Evolutionary conservation across 495 filamentous ascomycete genomes (phyloP), one percentile per base, ranked within the genome.

Genomic region (Amniculicola lignicola): DNA sequence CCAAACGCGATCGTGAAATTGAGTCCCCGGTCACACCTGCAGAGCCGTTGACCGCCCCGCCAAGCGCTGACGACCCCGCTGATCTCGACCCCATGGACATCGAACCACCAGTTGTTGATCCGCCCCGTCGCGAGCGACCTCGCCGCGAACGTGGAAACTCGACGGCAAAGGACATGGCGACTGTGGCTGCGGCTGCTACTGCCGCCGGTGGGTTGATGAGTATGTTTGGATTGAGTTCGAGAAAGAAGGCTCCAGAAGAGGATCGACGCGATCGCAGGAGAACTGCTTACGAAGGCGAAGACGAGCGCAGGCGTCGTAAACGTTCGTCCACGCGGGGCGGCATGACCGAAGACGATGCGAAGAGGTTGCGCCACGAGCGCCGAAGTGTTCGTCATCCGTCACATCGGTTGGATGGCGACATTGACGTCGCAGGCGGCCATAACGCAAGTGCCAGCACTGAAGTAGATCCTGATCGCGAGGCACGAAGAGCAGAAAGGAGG

Each of bases 21-120:
- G 10, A 9, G 19, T 9, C 29, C 29, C 29, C 29, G n/a, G 29
- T n/a, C 29, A n/a, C n/a, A n/a, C 52, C 62, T 21, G 54, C 46
- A 18, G 55, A 57, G 42, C 57, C 58, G 15, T 47, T 61, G 39
- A 65, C 62, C 16, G 62, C 62, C 27, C 62, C 62, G 23, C 57
- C 62, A 3, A 65, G 62, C 47, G 57, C 62, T 28, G 63, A 63
- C 33, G 63, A 66, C 36, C 51, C 60, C n/a, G 52, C 50, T 38
- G 49, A 57, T 19, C 27, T 54, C 46, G 63, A 66, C 31, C 42
- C 59, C 9, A 54, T 56, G 38, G 61, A 48, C 1, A 9, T 51
- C 28, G 61, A 54, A 10, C 61, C 61, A 24, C n/a, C 35, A 6
- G 37, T 31, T 15, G 40, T 39, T 22, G 9, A 56, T 35, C 23